phyloP scores from a whole-genome alignment of 352 stramenopile genomes.

The Blastocystis sp. region DNA sequence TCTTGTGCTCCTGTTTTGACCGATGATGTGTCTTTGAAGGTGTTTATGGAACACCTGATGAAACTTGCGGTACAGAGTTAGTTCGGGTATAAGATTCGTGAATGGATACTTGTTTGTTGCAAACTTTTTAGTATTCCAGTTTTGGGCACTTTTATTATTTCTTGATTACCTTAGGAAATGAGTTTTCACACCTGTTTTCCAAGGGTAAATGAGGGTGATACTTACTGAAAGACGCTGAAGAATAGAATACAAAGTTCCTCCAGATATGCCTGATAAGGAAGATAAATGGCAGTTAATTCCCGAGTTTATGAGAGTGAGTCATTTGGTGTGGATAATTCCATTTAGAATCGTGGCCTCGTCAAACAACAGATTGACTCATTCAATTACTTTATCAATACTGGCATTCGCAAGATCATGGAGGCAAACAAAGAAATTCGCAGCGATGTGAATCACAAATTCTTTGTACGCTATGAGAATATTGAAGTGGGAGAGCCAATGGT shows the following conservation, averaged over 20 bases:
- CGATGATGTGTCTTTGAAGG: conserved; percentile 97
- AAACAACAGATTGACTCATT: conserved; percentile 99
- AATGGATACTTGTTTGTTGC: neutral
- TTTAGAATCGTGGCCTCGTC: conserved; percentile 77
- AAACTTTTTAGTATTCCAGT: neutral
- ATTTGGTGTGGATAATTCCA: neutral
- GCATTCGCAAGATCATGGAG: conserved; percentile 96
- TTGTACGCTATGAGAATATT: conserved; percentile 95
- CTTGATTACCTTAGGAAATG: neutral
- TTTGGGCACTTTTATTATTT: neutral
- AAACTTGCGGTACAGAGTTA: conserved; percentile 75
- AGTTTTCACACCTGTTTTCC: conserved; percentile 23
- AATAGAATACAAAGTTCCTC: conserved; percentile 1
- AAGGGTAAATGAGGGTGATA: neutral
- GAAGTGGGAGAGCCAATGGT: conserved; percentile 90
- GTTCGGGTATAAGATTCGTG: neutral
- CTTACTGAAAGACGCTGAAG: neutral
- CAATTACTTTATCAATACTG: conserved; percentile 95
- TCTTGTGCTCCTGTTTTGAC: conserved; percentile 84
- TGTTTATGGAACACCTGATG: conserved; percentile 99
- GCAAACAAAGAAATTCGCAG: conserved; percentile 81
- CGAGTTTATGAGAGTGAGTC: conserved; percentile 85
- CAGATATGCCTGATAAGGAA: conserved; percentile 64
- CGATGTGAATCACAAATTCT: conserved; percentile 91
- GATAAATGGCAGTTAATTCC: conserved; percentile 97